phyloP scores from a whole-genome alignment of 495 filamentous ascomycete species.

The Talaromyces proteolyticus region DNA sequence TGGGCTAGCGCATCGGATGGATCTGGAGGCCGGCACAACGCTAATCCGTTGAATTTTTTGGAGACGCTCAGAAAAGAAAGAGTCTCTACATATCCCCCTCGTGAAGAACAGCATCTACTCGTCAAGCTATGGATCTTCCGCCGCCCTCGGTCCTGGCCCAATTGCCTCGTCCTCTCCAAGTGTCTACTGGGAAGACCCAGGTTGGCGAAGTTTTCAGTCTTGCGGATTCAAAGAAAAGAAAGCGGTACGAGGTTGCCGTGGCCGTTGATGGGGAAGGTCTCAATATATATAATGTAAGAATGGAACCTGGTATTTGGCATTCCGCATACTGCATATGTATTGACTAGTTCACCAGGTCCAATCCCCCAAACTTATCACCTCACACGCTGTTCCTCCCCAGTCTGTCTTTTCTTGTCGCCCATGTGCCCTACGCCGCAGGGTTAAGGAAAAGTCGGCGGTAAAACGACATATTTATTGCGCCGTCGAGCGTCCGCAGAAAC shows the following conservation, averaged over 20 bases:
- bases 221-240: constrained; percentile 71
- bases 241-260: constrained; percentile 77
- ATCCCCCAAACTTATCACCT: constrained; percentile 72
- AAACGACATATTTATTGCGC: constrained; percentile 67
- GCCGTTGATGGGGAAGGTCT: constrained; percentile 88
- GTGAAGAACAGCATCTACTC: too few species aligned
- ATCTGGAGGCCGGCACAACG: background rate
- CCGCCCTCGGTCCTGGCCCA: constrained; percentile 53
- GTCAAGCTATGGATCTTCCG: constrained; percentile 34
- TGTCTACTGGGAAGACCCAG: constrained; percentile 49
- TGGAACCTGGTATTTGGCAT: background rate
- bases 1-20: background rate
- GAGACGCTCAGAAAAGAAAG: constrained; percentile 67
- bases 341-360: constrained; percentile 56
- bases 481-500: constrained; percentile 31
- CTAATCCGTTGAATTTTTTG: constrained; percentile 7
- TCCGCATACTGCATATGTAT: background rate
- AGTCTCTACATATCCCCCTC: constrained; percentile 87
- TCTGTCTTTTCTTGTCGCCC: constrained; percentile 71
- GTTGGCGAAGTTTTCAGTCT: constrained; percentile 68
- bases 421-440: constrained; percentile 63
- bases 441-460: constrained; percentile 41
- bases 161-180: constrained; percentile 60
- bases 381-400: constrained; percentile 80
- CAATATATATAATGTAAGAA: constrained; percentile 83